phyloP scores from a whole-genome alignment of 768 basidiomycete species.

The Kwoniella mangroviensis region DNA sequence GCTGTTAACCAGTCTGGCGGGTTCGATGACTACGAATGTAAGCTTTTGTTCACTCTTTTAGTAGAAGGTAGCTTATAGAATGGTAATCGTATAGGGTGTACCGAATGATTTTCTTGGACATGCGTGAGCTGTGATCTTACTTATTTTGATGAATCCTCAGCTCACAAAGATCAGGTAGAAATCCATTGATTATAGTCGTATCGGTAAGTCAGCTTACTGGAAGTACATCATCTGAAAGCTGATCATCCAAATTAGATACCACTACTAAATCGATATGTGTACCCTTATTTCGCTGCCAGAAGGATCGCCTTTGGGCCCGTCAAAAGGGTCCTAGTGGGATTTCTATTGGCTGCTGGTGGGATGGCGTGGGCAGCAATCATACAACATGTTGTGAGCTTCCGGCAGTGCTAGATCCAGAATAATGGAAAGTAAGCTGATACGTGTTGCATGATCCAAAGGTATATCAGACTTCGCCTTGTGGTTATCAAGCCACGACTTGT shows the following conservation, averaged over 20 bases:
- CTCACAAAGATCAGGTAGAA: conserved; percentile 4
- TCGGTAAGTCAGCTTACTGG: conserved; percentile 25
- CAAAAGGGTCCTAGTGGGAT: conserved; percentile 23
- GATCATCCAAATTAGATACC: conserved; percentile 20
- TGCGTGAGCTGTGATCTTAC: conserved; percentile 15
- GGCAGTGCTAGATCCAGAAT: too few species aligned
- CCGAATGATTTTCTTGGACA: conserved; percentile 50
- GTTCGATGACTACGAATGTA: conserved; percentile 46
- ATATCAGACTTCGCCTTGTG: conserved; percentile 27
- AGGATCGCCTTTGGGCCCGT: conserved; percentile 30
- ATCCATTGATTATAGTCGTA: conserved; percentile 27
- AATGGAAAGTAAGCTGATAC: too few species aligned
- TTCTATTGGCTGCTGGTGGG: conserved; percentile 23
- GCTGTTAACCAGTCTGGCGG: conserved; percentile 41
- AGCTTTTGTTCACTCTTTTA: too few species aligned
- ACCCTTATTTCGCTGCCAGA: conserved; percentile 16
- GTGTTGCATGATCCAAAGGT: conserved; percentile 5
- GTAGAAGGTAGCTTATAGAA: background rate
- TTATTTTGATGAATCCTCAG: background rate
- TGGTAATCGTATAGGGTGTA: conserved; percentile 25
- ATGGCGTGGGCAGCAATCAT: conserved; percentile 27
- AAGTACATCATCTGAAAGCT: too few species aligned
- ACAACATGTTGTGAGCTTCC: conserved; percentile 22
- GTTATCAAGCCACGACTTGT: conserved; percentile 23
- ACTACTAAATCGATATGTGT: conserved; percentile 24